A percentile compares a stretch with the other conserved stretches of the same genome.
Conservation (phyloP, 2,329 filamentous ascomycete genomes). For the Hyphodiscus sp. region DNA sequence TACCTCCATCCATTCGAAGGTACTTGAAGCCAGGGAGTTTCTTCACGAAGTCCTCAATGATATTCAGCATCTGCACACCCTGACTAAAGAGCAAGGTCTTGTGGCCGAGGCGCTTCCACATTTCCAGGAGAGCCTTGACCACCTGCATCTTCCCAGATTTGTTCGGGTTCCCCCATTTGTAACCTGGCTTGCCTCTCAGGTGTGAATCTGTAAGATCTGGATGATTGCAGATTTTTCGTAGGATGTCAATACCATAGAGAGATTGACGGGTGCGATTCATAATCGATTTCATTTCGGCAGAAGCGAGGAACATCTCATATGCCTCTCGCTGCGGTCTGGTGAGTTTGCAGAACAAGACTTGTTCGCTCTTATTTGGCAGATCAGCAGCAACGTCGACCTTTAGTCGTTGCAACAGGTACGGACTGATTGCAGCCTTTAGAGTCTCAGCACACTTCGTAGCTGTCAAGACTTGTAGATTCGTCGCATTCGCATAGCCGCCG, state of each 20-base stretch:
- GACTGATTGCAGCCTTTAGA: conserved; percentile 86
- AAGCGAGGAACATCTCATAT: conserved; percentile 76
- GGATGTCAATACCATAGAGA: conserved; percentile 81
- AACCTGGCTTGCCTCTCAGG: conserved; percentile 50
- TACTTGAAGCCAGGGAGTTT: conserved; percentile 66
- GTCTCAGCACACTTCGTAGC: conserved; percentile 92
- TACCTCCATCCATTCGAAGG: conserved; percentile 88
- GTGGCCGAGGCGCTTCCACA: conserved; percentile 81
- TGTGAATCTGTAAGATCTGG: conserved; percentile 73
- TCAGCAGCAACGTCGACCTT: conserved; percentile 93
- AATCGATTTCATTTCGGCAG: conserved; percentile 81
- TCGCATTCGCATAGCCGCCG: conserved; percentile 92
- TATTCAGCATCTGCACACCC: conserved; percentile 90
- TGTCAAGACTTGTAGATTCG: conserved; percentile 88
- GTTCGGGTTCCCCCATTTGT: conserved; percentile 68
- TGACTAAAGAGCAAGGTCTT: conserved; percentile 93
- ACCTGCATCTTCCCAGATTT: conserved; percentile 97
- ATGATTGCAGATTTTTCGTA: conserved; percentile 97
- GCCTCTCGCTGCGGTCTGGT: conserved; percentile 71
- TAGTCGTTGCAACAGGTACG: conserved; percentile 85
- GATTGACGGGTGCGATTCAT: conserved; percentile 68
- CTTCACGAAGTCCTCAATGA: conserved; percentile 75
- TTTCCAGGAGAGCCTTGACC: conserved; percentile 74
- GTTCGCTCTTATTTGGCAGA: conserved; percentile 90
- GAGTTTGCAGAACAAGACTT: conserved; percentile 92